These are phyloP conservation scores for Entomortierella beljakovae DNA, from an alignment of 192 early-diverging fungal species.

Conservation along the genomic window DNA sequence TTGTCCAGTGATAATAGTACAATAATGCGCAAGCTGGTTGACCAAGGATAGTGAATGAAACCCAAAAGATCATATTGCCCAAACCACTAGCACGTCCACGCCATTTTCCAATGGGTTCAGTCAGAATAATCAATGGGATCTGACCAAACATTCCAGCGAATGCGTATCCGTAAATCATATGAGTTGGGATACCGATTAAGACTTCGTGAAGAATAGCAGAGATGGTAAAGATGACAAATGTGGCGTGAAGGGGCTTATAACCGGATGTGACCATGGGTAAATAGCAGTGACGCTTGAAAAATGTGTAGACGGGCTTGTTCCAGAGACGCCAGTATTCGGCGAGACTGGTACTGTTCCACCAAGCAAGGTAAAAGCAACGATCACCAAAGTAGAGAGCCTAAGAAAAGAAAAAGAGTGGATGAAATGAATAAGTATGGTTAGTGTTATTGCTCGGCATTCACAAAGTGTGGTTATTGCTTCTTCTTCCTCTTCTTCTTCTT, in stretches of 20 bases:
- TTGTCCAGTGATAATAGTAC: constrained; percentile 75
- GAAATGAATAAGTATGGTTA: background rate
- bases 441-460: no score
- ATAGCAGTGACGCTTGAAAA: constrained; percentile 91
- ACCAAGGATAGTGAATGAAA: constrained; percentile 84
- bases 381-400: constrained; percentile 86
- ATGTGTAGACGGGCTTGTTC: constrained; percentile 91
- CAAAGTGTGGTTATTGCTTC: no score
- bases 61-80: constrained; percentile 86
- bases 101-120: constrained; percentile 74
- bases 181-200: constrained; percentile 86
- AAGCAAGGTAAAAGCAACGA: constrained; percentile 86
- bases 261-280: constrained; percentile 80
- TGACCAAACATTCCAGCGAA: constrained; percentile 85
- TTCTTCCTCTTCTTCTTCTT: no score
- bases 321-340: constrained; percentile 90
- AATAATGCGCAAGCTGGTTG: constrained; percentile 79
- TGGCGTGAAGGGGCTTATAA: constrained; percentile 64
- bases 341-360: constrained; percentile 89
- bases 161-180: constrained; percentile 83
- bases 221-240: constrained; percentile 78
- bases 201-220: constrained; percentile 92
- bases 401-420: background rate
- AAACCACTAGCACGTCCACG: constrained; percentile 73
- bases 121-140: constrained; percentile 80